Evolutionary conservation across 192 early-diverging fungal genomes (phyloP).

Genomic region (Phycomyces blakesleeanus): DNA sequence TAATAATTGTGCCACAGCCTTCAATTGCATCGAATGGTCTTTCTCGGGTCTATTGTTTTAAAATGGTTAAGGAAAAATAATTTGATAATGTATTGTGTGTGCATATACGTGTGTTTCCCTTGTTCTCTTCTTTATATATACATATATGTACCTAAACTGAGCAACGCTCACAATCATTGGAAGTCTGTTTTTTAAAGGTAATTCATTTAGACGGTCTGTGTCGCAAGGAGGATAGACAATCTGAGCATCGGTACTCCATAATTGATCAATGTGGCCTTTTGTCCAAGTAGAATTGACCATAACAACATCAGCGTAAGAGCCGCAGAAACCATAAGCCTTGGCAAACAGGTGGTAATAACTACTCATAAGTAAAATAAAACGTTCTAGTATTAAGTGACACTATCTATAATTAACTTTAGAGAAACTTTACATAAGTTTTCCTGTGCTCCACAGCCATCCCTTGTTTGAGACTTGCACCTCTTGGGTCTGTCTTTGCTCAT

Average conservation of each 20-base stretch:
- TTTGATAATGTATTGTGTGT: no score
- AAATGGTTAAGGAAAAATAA: constrained; percentile 5
- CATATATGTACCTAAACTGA: constrained; percentile 68
- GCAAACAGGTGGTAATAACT: constrained; percentile 87
- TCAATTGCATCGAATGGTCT: constrained; percentile 80
- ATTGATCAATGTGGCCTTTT: constrained; percentile 76
- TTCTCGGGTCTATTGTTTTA: constrained; percentile 79
- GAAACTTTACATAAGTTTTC: constrained; percentile 55
- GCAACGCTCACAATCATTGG: constrained; percentile 80
- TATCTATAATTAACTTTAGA: neutral
- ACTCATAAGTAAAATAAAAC: neutral
- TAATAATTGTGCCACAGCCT: constrained; percentile 66
- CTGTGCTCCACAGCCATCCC: constrained; percentile 50
- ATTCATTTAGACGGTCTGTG: constrained; percentile 56
- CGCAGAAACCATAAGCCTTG: constrained; percentile 68
- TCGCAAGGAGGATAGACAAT: constrained; percentile 96
- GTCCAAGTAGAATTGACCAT: constrained; percentile 99
- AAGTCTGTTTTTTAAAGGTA: constrained; percentile 53
- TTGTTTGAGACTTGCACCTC: constrained; percentile 47
- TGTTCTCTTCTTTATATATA: neutral
- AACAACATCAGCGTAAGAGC: constrained; percentile 73
- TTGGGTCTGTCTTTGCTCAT: constrained; percentile 52
- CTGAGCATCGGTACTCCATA: constrained; percentile 70
- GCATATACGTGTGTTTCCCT: no score
- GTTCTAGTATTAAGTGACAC: no score